These are phyloP conservation scores for Trichoderma koningiopsis DNA, from an alignment of 2,329 filamentous ascomycete species.

Conservation along the genomic window DNA sequence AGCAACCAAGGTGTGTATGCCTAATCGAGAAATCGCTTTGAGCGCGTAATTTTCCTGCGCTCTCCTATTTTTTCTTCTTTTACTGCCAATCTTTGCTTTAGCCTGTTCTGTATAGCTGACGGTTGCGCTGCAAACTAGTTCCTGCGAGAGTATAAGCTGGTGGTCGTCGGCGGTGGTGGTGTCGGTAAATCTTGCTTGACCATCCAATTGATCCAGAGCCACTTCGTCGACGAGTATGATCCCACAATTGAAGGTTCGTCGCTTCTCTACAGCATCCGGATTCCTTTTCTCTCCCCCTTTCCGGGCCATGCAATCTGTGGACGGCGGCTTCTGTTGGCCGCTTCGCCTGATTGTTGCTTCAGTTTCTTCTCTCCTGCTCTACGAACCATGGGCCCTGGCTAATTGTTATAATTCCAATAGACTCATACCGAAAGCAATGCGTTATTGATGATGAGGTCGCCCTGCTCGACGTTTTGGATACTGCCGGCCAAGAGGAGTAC, in stretches of 20 bases:
- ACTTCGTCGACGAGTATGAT: slow-evolving; percentile 99
- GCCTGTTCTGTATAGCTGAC: slow-evolving; percentile 28
- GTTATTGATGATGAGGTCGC: slow-evolving; percentile 98
- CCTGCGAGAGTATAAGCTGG: slow-evolving; percentile 89
- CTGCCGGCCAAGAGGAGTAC: slow-evolving; percentile 98
- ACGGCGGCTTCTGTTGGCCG: background rate
- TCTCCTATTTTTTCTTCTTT: background rate
- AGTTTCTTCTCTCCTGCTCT: background rate
- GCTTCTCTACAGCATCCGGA: background rate
- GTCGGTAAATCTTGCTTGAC: slow-evolving; percentile 99
- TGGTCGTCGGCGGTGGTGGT: slow-evolving; percentile 96
- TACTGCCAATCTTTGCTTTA: background rate
- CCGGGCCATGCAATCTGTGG: background rate
- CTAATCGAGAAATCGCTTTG: background rate
- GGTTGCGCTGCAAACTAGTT: slow-evolving; percentile 56
- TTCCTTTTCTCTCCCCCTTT: background rate
- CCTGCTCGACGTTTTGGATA: slow-evolving; percentile 95
- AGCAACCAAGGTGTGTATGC: slow-evolving; percentile 39
- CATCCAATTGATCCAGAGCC: slow-evolving; percentile 92
- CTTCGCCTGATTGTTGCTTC: background rate
- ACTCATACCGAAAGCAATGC: slow-evolving; percentile 99
- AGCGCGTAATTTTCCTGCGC: background rate
- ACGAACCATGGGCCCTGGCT: slow-evolving; percentile 1
- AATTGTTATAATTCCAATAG: slow-evolving; percentile 50
- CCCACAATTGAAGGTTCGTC: slow-evolving; percentile 93